Conservation (phyloP, 179 eudicot genomes). For the Beta corolliflora region DNA sequence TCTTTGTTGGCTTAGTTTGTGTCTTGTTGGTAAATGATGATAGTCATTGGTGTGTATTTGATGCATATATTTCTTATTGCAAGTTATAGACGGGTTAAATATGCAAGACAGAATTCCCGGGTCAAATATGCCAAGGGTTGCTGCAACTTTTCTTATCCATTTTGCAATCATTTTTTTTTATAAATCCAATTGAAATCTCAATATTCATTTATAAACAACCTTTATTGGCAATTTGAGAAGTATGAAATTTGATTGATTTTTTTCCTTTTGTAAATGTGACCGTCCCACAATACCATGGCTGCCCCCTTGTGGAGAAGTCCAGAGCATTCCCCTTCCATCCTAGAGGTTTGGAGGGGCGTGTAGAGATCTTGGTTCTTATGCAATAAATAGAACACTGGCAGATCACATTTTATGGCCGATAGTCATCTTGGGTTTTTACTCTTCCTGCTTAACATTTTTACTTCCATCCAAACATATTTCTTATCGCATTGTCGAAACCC, state of each 20-base stretch:
- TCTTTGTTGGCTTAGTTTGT: not conserved
- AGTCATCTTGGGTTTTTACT: not conserved
- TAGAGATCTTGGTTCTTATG: not conserved
- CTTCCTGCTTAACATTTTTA: not conserved
- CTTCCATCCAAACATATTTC: not conserved
- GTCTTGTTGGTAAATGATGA: not conserved
- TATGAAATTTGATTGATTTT: not conserved
- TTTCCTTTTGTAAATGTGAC: not conserved
- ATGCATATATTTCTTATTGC: not conserved
- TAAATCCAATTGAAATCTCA: not conserved
- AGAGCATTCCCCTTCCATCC: not conserved
- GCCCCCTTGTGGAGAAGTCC: not conserved
- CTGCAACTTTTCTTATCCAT: not conserved
- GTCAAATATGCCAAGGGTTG: not conserved
- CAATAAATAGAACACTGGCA: not conserved
- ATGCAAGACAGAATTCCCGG: not conserved
- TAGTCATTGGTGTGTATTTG: not conserved
- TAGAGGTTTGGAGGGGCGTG: not conserved
- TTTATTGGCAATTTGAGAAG: not conserved
- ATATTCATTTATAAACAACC: not conserved
- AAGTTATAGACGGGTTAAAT: not conserved
- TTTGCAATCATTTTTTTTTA: not conserved
- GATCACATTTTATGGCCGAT: not conserved
- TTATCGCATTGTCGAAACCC: no score
- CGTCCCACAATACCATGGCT: not conserved